Percentiles rank a stretch among this genome's conserved stretches.
phyloP scores from a whole-genome alignment of 2,329 filamentous ascomycete species.

The Colletotrichum spinosum region DNA sequence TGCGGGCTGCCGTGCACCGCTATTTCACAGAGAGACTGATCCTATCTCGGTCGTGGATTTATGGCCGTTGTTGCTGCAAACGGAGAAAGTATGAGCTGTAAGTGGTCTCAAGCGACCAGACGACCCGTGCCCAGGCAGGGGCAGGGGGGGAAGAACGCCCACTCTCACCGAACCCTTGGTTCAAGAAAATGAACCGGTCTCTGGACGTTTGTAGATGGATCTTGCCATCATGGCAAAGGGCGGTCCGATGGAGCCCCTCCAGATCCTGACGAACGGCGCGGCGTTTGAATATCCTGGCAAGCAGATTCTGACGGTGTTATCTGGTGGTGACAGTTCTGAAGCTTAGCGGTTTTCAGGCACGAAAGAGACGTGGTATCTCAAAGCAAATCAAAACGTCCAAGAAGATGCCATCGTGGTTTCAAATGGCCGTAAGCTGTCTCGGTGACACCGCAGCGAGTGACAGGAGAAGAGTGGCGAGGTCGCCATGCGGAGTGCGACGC shows the following conservation, averaged over 20 bases:
- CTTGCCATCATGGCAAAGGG: slow-evolving; percentile 5
- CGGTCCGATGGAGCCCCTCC: slow-evolving; percentile 19
- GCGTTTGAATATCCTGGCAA: slow-evolving; percentile 7
- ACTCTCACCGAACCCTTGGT: slow-evolving; percentile 16
- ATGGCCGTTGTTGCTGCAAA: slow-evolving; percentile 24
- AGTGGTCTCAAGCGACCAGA: background rate
- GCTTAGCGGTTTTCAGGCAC: slow-evolving; percentile 22
- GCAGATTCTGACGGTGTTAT: background rate
- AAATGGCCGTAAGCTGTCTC: slow-evolving; percentile 45
- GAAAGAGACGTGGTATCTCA: slow-evolving; percentile 1
- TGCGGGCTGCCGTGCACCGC: slow-evolving; percentile 51
- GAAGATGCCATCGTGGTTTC: slow-evolving; percentile 42
- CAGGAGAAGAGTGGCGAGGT: slow-evolving; percentile 42
- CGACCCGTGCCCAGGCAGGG: slow-evolving; percentile 3
- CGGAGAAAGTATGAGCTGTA: slow-evolving; percentile 13
- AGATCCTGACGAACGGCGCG: slow-evolving; percentile 21
- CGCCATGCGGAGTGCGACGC: slow-evolving; percentile 40
- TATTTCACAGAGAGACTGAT: slow-evolving; percentile 14
- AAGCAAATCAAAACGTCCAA: slow-evolving; percentile 16
- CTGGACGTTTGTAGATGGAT: slow-evolving; percentile 29
- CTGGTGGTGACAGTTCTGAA: slow-evolving; percentile 18
- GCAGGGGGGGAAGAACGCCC: background rate
- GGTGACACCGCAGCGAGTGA: slow-evolving; percentile 49
- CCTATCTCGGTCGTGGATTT: slow-evolving; percentile 11
- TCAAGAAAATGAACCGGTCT: slow-evolving; percentile 5